These are phyloP conservation scores for Paspalum vaginatum DNA, from an alignment of 176 grass and related monocot genomes.

Conservation along the genomic window DNA sequence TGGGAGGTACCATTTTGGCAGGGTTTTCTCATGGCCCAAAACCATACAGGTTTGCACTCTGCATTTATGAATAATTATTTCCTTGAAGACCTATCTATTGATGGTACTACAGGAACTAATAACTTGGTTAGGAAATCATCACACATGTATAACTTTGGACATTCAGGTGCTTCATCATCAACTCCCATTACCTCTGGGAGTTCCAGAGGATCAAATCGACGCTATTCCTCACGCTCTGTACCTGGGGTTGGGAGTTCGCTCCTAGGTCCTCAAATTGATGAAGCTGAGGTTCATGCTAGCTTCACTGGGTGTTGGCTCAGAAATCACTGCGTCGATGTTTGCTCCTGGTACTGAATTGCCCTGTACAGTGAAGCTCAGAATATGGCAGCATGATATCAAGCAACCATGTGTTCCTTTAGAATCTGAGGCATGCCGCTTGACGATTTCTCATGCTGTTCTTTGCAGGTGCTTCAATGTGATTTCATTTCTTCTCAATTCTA, in stretches of 20 bases:
- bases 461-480: slow-evolving; percentile 69
- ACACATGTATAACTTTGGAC: slow-evolving; percentile 37
- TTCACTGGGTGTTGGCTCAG: slow-evolving; percentile 62
- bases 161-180: slow-evolving; percentile 49
- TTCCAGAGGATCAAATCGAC: slow-evolving; percentile 58
- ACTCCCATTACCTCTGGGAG: slow-evolving; percentile 43
- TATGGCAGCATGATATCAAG: slow-evolving; percentile 89
- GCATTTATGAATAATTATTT: slow-evolving; percentile 50
- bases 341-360: slow-evolving; percentile 83
- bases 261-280: slow-evolving; percentile 61
- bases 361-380: slow-evolving; percentile 96
- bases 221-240: slow-evolving; percentile 40
- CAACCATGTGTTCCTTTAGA: slow-evolving; percentile 56
- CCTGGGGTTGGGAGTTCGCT: slow-evolving; percentile 57
- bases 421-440: slow-evolving; percentile 59
- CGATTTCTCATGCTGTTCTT: slow-evolving; percentile 98
- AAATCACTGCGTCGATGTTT: slow-evolving; percentile 69
- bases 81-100: slow-evolving; percentile 36
- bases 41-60: slow-evolving; percentile 47
- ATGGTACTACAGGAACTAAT: slow-evolving; percentile 25
- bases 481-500: slow-evolving; percentile 28
- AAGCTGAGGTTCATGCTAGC: slow-evolving; percentile 65
- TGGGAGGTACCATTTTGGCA: slow-evolving; percentile 95
- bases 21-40: slow-evolving; percentile 91
- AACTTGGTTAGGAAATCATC: slow-evolving; percentile 47